These are phyloP conservation scores for Aspergillus cavernicola DNA, from an alignment of 495 filamentous ascomycete species.

Conservation along the genomic window DNA sequence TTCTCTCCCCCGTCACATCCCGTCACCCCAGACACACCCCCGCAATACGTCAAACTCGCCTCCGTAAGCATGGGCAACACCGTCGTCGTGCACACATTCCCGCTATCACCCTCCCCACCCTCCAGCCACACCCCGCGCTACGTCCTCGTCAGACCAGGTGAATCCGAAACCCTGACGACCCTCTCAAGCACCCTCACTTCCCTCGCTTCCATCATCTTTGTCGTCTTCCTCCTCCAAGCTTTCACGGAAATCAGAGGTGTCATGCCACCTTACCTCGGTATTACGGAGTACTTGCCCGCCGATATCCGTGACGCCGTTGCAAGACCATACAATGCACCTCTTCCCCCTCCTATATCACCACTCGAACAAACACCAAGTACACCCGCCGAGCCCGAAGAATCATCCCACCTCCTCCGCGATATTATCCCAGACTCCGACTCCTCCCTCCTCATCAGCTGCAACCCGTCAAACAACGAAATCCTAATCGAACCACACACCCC, in stretches of 20 bases:
- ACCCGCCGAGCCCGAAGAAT: not conserved
- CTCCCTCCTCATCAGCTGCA: slow-evolving; percentile 6
- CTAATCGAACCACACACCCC: slow-evolving; percentile 9
- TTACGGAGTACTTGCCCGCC: slow-evolving; percentile 41
- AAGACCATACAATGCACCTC: slow-evolving; percentile 13
- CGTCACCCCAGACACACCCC: slow-evolving; percentile 39
- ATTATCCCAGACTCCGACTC: slow-evolving; percentile 5
- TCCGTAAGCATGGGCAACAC: slow-evolving; percentile 83
- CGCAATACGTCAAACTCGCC: slow-evolving; percentile 72
- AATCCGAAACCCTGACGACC: slow-evolving; percentile 45
- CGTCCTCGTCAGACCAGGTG: slow-evolving; percentile 57
- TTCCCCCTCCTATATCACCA: not conserved
- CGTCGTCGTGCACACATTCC: slow-evolving; percentile 78
- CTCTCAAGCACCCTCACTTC: slow-evolving; percentile 46
- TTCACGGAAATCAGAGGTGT: slow-evolving; percentile 64
- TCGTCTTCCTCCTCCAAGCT: slow-evolving; percentile 60
- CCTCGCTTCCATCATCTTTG: slow-evolving; percentile 50
- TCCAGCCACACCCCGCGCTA: slow-evolving; percentile 57
- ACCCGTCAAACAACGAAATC: slow-evolving; percentile 6
- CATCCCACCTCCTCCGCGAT: slow-evolving; percentile 1
- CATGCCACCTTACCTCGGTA: slow-evolving; percentile 54
- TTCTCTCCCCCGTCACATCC: slow-evolving; percentile 56
- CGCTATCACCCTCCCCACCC: slow-evolving; percentile 56
- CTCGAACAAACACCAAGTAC: not conserved
- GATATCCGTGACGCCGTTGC: slow-evolving; percentile 27